Base-by-base conservation (phyloP, 495 filamentous ascomycete species). In the Penicillium bovifimosum region DNA sequence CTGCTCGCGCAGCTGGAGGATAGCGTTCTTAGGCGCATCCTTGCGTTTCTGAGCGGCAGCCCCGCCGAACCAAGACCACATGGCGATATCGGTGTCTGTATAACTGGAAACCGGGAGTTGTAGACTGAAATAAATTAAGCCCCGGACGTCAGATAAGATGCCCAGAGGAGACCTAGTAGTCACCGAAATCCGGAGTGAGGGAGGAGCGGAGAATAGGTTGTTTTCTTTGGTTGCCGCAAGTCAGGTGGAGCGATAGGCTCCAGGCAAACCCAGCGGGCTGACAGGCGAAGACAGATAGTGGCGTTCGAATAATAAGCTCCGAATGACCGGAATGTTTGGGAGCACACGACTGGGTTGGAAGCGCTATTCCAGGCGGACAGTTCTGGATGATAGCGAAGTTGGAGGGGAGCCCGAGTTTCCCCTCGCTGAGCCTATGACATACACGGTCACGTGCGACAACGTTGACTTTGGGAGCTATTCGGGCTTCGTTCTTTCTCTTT, bases 21-120 rank as follows among this genome's bases (percentile, higher is more conserved):
- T 99, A 53, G 95, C 93, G 76, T 96, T 90, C 81, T 99, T 99
- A 36, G 93, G 88, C 55, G 84, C 86, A 70, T 96, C 90, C 74
- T 92, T 95, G 69, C 84, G 83, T 80, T 87, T 91, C 73, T 87
- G 83, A 50, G 82, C 83, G 61, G 82, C 80, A 50, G 83, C 80
- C 54, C 90, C 89, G 66, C 88, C 86, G 64, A 93, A 90, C 89
- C 87, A 91, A 66, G 83, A 83, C 88, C 86, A 91, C 75, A 91
- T 82, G 27, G 7, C n/a, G 44, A 47, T 35, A 20, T 45, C 29
- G 28, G 42, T 45, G 11, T 24, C 11, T 5, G 31, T 43, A n/a
- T 46, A 36, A 45, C 29, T 51, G 29, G 16, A 7, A 46, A 34
- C 10, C 38, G 39, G 10, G 32, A 26, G 5, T n/a, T 44, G 0